A percentile compares a stretch with the other conserved stretches of the same genome.
phyloP scores from a whole-genome alignment of 495 filamentous ascomycete species.

The Neurospora sp. region DNA sequence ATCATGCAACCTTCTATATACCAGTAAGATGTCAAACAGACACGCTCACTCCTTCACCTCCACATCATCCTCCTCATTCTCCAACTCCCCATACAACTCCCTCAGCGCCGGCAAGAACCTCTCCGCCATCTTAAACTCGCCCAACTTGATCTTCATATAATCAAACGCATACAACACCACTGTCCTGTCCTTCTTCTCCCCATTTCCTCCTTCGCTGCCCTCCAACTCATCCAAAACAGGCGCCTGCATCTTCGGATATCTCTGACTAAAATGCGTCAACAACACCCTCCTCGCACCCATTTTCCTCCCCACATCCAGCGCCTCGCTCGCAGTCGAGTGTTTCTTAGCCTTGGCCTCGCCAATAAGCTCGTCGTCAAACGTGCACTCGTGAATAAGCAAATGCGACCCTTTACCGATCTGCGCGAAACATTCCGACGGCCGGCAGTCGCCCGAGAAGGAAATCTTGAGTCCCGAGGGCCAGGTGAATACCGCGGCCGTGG shows the following conservation, averaged over 20 bases:
- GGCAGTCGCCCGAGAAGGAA: slow-evolving; percentile 86
- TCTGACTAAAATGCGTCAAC: slow-evolving; percentile 88
- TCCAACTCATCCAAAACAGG: slow-evolving; percentile 27
- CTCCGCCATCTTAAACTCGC: slow-evolving; percentile 70
- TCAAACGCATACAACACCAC: slow-evolving; percentile 72
- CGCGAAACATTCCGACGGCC: slow-evolving; percentile 62
- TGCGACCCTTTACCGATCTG: slow-evolving; percentile 63
- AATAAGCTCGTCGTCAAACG: slow-evolving; percentile 75
- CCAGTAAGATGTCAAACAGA: no score
- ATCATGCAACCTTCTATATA: not conserved
- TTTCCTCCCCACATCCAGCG: slow-evolving; percentile 59
- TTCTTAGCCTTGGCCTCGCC: slow-evolving; percentile 79
- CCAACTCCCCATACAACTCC: not conserved
- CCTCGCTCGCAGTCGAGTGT: slow-evolving; percentile 78
- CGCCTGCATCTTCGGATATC: slow-evolving; percentile 78
- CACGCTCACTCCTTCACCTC: no score
- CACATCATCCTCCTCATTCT: not conserved
- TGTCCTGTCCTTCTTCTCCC: not conserved
- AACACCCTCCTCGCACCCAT: slow-evolving; percentile 73
- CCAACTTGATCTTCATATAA: slow-evolving; percentile 72
- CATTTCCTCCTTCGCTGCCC: no score
- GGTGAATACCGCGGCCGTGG: slow-evolving; percentile 65
- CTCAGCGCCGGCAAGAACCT: slow-evolving; percentile 58
- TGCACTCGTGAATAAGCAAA: slow-evolving; percentile 88
- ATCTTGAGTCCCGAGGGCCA: slow-evolving; percentile 75